Evolutionary conservation across 139 green algal genomes (phyloP).

Genomic region (Pedinophyceae sp.): DNA sequence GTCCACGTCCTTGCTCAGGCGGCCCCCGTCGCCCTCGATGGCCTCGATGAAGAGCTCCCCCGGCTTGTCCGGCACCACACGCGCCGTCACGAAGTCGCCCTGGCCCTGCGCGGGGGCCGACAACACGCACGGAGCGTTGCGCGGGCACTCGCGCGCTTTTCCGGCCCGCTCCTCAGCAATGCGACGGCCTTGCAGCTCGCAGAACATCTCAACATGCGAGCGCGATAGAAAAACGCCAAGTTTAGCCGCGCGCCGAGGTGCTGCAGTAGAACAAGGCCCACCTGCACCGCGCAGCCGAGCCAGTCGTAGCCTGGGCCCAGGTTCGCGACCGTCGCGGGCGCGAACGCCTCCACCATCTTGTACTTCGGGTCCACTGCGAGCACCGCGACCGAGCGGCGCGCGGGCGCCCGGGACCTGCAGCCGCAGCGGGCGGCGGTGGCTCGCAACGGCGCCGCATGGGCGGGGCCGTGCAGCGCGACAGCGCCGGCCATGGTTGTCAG

Average conservation of each 20-base stretch:
- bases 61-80: conserved; percentile 33
- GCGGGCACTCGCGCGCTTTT: not conserved
- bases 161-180: not conserved
- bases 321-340: conserved; percentile 89
- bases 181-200: too few species aligned
- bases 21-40: conserved; percentile 75
- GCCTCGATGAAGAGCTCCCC: conserved; percentile 64
- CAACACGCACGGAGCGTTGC: not conserved
- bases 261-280: conserved; percentile 9
- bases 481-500: too few species aligned
- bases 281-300: conserved; percentile 88
- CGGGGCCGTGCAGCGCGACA: too few species aligned
- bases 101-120: too few species aligned
- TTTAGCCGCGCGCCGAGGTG: not conserved
- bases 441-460: too few species aligned
- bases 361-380: not conserved
- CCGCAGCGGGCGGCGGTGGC: too few species aligned
- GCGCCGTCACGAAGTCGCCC: conserved; percentile 70
- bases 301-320: conserved; percentile 94
- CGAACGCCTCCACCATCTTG: conserved; percentile 51
- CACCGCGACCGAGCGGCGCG: too few species aligned
- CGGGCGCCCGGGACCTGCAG: too few species aligned
- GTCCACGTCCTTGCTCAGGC: conserved; percentile 51
- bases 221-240: conserved; percentile 1
- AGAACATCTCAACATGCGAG: not conserved